Evolutionary conservation across 352 stramenopile genomes (phyloP), one percentile per base, ranked within the genome.

Genomic region (Globisporangium splendens): DNA sequence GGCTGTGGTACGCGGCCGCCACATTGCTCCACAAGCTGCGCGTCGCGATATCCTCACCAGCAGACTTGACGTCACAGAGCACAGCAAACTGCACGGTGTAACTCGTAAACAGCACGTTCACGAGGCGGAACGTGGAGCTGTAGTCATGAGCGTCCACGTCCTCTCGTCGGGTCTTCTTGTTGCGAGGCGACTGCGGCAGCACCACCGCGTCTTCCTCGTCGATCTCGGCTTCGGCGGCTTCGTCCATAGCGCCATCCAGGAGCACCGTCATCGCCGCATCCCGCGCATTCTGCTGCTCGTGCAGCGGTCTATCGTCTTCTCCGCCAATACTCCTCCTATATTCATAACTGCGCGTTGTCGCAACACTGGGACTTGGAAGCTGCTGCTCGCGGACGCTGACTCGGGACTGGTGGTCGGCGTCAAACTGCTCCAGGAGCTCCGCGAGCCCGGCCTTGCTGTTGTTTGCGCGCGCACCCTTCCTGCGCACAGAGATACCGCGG

Each of bases 61-160:
- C 7, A 24, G 22, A 20, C 24, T 21, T 28, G 7, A 18, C 2
- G 24, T 43, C 13, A 6, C 2, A 15, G 24, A 62, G 24, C 56
- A 50, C 56, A 17, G 33, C 38, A 13, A 62, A 62, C 2, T 31
- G 56, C 39, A 18, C n/a, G 14, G 12, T 10, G 15, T 44, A 62
- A 17, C 48, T 62, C 48, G 38, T 28, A 20, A 62, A 56, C 15
- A 62, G 33, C n/a, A 62, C 56, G 20, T 62, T 56, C 47, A 56
- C 38, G 22, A 62, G 56, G 0, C 47, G 56, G n/a, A 61, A 50
- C 24, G 39, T 41, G 5, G 18, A 17, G 28, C 33, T 44, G 33
- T 46, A 46, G 31, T 55, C 13, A 11, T 35, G 28, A 6, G 4
- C 8, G 1, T 54, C 28, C 35, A 20, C 11, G 11, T 15, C 50